Evolutionary conservation across 345 rosid species (phyloP), one percentile per base, ranked within the genome.

Genomic region (Boechera retrofracta): DNA sequence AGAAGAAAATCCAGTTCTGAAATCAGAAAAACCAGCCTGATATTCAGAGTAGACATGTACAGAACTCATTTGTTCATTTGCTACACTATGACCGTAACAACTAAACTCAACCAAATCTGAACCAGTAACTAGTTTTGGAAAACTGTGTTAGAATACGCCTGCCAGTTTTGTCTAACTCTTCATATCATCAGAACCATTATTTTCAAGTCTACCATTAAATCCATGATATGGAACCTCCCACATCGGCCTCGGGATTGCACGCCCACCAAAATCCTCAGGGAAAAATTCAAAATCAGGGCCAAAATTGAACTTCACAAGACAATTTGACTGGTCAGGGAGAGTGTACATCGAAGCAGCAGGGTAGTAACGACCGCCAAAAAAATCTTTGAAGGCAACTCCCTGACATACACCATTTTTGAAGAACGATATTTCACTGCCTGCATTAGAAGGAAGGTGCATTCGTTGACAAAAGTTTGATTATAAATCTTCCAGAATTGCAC

Each of bases 321-420:
- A 92, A 59, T 89, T 92, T 67, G 97, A 87, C 81, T 92, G 97
- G 76, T 85, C 83, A 7, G 98, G 98, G 72, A 95, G 98, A 61
- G 98, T 92, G 77, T 95, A 95, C 98, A 92, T 91, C 31, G 99
- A 95, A 70, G 99, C 99, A 82, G 99, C 97, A 47, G 99, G 98
- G 82, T 86, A 91, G 79, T 95, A 92, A 77, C 88, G 92, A 58
- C 97, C 97, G 21, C 97, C 98, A 66, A 63, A 76, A 69, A 92
- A 73, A 79, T 95, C 94, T 79, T 81, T 88, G 86, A 86, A 95
- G 58, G 99, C 99, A 80, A 89, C 86, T 55, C 98, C 99, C 83
- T 92, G 97, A 74, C 93, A 85, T 53, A 79, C 81, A 67, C 98
- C 99, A 77, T 95, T 91, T 74, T 84, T 92, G 84, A 89, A 95